A percentile compares a stretch with the other conserved stretches of the same genome.
Conservation (phyloP, 495 filamentous ascomycete genomes). For the Durotheca rogersii region DNA sequence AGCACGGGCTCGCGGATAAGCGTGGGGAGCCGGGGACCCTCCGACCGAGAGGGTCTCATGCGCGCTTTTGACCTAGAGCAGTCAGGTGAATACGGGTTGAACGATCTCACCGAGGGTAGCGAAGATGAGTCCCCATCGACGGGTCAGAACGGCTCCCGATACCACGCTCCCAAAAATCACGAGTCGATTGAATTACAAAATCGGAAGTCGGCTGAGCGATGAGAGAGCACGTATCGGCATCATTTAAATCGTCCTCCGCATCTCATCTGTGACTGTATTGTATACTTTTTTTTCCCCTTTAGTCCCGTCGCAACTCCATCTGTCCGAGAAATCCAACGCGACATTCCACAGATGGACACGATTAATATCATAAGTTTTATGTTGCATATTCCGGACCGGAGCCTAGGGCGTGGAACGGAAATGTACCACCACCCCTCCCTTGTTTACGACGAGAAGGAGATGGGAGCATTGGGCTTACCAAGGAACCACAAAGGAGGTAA, state of each 20-base stretch:
- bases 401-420: conserved; percentile 26
- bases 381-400: conserved; percentile 28
- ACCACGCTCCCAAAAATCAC: conserved; percentile 26
- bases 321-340: conserved; percentile 25
- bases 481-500: conserved; percentile 31
- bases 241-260: too few species aligned
- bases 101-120: conserved; percentile 68
- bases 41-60: conserved; percentile 79
- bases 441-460: conserved; percentile 3
- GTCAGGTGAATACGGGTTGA: conserved; percentile 55
- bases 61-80: conserved; percentile 78
- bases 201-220: conserved; percentile 37
- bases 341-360: conserved; percentile 32
- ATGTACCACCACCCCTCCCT: background rate
- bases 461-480: conserved; percentile 12
- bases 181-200: conserved; percentile 47
- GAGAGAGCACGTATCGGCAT: background rate
- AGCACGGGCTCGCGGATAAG: conserved; percentile 52
- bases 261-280: conserved; percentile 34
- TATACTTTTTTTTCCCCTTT: conserved; percentile 37
- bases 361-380: conserved; percentile 33
- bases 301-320: conserved; percentile 9
- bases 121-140: conserved; percentile 54
- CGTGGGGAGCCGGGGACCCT: conserved; percentile 58
- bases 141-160: conserved; percentile 33